These are phyloP conservation scores for Backusella westeae DNA, from an alignment of 192 early-diverging fungal genomes.

Conservation along the genomic window DNA sequence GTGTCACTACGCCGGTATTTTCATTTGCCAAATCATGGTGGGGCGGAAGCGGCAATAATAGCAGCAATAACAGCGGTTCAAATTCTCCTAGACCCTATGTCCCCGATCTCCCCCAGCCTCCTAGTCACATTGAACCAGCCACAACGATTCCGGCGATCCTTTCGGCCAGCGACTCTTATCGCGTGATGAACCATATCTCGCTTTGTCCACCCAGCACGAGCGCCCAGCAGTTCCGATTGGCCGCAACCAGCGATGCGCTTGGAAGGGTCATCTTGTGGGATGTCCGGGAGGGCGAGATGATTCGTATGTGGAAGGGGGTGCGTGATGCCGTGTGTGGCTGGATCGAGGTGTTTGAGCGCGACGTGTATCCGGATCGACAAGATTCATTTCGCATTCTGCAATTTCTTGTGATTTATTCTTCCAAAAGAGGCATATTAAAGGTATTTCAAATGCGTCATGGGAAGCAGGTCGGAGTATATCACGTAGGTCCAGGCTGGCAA, in stretches of 20 bases:
- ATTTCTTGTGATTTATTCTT: slow-evolving; percentile 64
- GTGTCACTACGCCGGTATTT: slow-evolving; percentile 57
- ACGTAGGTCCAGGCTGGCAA: slow-evolving; percentile 59
- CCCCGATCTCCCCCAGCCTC: slow-evolving; percentile 32
- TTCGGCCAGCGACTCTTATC: slow-evolving; percentile 49
- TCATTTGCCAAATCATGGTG: slow-evolving; percentile 71
- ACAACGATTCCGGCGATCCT: slow-evolving; percentile 51
- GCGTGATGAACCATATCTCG: slow-evolving; percentile 51
- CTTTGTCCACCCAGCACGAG: slow-evolving; percentile 45
- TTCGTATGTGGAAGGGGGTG: slow-evolving; percentile 72
- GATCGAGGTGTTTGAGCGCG: slow-evolving; percentile 49
- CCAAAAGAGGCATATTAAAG: slow-evolving; percentile 61
- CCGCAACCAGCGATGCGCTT: slow-evolving; percentile 61
- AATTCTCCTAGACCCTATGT: slow-evolving; percentile 30
- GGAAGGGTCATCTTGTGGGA: slow-evolving; percentile 71
- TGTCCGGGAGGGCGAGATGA: slow-evolving; percentile 58
- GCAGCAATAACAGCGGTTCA: not conserved
- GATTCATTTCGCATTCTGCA: slow-evolving; percentile 31
- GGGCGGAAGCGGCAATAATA: slow-evolving; percentile 27
- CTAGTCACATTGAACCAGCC: slow-evolving; percentile 52
- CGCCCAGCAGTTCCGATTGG: slow-evolving; percentile 43
- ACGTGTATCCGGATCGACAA: slow-evolving; percentile 12
- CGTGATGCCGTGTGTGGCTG: slow-evolving; percentile 71
- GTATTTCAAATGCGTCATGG: slow-evolving; percentile 63
- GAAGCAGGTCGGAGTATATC: slow-evolving; percentile 52